Evolutionary conservation across 2,329 filamentous ascomycete species (phyloP), one percentile per base, ranked within the genome.

Genomic region (Claviceps spartinae): DNA sequence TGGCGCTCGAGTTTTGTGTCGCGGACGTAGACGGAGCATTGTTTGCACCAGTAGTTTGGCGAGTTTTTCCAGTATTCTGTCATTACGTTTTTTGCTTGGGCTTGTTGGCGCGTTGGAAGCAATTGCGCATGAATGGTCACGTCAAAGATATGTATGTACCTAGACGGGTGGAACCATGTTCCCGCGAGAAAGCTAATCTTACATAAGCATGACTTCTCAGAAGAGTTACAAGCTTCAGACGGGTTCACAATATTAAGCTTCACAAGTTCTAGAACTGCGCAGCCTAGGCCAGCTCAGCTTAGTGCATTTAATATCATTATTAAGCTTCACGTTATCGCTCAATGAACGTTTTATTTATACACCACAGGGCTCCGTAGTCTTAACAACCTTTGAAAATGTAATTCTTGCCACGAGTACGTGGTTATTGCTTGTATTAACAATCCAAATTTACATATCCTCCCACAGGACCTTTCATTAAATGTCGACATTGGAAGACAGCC

Each of bases 11-110:
- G 81, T 59, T 88, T 83, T 22, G 90, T 96, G 73, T 98, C 93
- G 69, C 88, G 86, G 48, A 98, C 86, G 69, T 83, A 97, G 64
- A 79, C 80, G 64, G 82, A 81, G 78, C 93, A 98, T 74, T 95
- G 88, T 69, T 97, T 97, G 79, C 93, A 98, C 89, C 90, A 97
- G 72, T 95, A 95, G 65, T 85, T 91, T 5, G 90, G 90, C 67
- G 90, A 95, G 20, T 91, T 96, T 67, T 97, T 97, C 93, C 93
- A 97, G 71, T 95, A 94, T 75, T 97, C 93, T 0, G 93, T 84
- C 93, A 98, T 97, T n/a, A 8, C 14, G 9, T 18, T 18, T 18
- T 46, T 34, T 34, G 18, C 8, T 43, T n/a, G 3, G 20, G 9
- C 1, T 43, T 24, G 18, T 43, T 43, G 30, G 30, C 8, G 30